These are phyloP conservation scores for Malus hybrid DNA, from an alignment of 331 rosid genomes.

Conservation along the genomic window DNA sequence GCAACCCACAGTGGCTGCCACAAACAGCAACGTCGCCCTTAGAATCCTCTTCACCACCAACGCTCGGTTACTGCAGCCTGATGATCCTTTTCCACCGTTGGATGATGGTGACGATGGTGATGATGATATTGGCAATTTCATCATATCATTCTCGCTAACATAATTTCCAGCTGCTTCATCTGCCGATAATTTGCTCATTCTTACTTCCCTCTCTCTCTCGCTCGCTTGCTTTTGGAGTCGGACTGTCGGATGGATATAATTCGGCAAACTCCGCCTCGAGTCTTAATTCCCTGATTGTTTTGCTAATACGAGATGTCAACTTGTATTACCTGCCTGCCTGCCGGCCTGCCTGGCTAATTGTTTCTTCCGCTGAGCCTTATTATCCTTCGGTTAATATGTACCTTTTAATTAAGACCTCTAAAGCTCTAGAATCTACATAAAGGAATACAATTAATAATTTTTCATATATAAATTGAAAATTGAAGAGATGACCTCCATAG, in stretches of 20 bases:
- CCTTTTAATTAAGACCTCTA: not conserved
- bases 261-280: not conserved
- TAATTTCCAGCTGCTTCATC: not conserved
- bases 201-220: not conserved
- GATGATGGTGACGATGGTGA: not conserved
- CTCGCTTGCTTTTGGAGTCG: not conserved
- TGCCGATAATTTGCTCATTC: not conserved
- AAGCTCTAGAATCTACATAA: too few relatives aligned
- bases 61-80: not conserved
- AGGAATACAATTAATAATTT: too few relatives aligned
- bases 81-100: not conserved
- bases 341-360: not conserved
- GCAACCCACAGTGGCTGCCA: conserved; percentile 25
- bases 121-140: not conserved
- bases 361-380: not conserved
- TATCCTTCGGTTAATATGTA: not conserved
- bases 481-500: too few relatives aligned
- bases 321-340: not conserved
- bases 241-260: not conserved
- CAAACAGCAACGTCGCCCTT: conserved; percentile 10
- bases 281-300: not conserved
- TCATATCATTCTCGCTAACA: not conserved
- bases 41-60: conserved; percentile 3
- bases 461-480: too few relatives aligned
- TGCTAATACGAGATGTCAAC: not conserved